Base-by-base conservation (phyloP, 345 rosid species). In the Anacardium occidentale region DNA sequence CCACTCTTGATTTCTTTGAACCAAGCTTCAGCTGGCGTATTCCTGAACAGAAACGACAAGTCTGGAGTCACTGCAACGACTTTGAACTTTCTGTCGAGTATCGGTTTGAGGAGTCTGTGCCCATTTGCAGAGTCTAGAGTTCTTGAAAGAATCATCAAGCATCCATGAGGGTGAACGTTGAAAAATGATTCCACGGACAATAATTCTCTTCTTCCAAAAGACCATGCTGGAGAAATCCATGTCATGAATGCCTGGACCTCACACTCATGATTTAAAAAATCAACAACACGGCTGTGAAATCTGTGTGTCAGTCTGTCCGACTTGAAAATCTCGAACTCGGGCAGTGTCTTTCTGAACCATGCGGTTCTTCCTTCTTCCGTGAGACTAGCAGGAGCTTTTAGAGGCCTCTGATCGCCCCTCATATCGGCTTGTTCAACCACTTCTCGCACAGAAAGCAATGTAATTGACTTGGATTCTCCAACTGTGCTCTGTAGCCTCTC, bases 1-100 rank as follows among this genome's bases (percentile, higher is more conserved):
- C 90, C 94, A 1, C 76, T 74, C 82, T 69, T 87, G 76, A 94
- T 78, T 59, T 81, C 85, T 7, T 84, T 68, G 40, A 84, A 82
- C 98, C 97, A 94, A 15, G 73, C 11, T 79, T 86, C 83, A 13
- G 87, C 93, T 0, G 96, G 96, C 8, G 97, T 94, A 72, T 78
- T 84, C 73, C 79, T 84, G 60, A 87, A 79, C 21, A 94, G 79
- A 51, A 74, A 78, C 7, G 85, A 62, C 12, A 91, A 34, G 83
- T 91, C 89, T 1, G 97, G 96, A n/a, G 90, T 72, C 24, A 83
- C 82, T 12, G 94, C 86, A 18, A 64, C 42, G 29, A 86, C 84
- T 62, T 50, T 89, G 80, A 81, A 86, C 29, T 87, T 82, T 0
- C 66, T 83, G 55, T 90, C 83, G 6, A 76, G 62, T 1, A 91